Evolutionary conservation across 805 yeast species (phyloP).

Genomic region (Zygoascus biomembranicola): DNA sequence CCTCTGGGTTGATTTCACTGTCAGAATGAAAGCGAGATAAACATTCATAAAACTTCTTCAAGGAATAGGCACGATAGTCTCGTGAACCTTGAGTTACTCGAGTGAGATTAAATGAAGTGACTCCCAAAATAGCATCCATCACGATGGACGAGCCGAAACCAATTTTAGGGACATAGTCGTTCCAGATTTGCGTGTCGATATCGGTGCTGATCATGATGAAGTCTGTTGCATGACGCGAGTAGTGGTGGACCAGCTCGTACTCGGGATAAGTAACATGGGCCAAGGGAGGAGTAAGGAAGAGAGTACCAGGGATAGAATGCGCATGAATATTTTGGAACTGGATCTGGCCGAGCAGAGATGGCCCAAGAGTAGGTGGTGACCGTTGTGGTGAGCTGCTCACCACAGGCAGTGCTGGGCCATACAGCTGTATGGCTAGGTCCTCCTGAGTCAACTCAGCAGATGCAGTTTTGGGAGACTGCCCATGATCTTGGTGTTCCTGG

Average conservation of each 20-base stretch:
- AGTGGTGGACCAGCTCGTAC: conserved; percentile 13
- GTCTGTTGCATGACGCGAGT: conserved; percentile 4
- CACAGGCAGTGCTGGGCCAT: too few species aligned
- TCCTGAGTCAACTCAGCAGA: too few species aligned
- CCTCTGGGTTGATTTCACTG: conserved; percentile 4
- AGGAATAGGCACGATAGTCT: neutral
- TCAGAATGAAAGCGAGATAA: neutral
- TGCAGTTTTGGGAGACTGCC: too few species aligned
- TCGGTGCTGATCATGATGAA: conserved; percentile 10
- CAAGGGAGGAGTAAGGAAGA: neutral
- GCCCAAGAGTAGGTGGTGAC: neutral
- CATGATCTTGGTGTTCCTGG: too few species aligned
- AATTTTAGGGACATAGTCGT: conserved; percentile 10
- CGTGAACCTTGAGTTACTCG: conserved; percentile 5
- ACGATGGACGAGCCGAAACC: conserved; percentile 7
- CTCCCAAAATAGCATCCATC: conserved; percentile 11
- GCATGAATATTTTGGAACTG: neutral
- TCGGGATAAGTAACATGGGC: conserved; percentile 5
- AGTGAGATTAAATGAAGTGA: conserved; percentile 11
- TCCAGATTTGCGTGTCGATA: conserved; percentile 10
- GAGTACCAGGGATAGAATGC: neutral
- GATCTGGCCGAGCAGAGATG: neutral
- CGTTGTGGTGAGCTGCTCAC: too few species aligned
- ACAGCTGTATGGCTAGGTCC: too few species aligned
- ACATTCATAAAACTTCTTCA: conserved; percentile 1